A percentile compares a stretch with the other conserved stretches of the same genome.
phyloP scores from a whole-genome alignment of 2,329 filamentous ascomycete species.

The Aureobasidium mangrovei region DNA sequence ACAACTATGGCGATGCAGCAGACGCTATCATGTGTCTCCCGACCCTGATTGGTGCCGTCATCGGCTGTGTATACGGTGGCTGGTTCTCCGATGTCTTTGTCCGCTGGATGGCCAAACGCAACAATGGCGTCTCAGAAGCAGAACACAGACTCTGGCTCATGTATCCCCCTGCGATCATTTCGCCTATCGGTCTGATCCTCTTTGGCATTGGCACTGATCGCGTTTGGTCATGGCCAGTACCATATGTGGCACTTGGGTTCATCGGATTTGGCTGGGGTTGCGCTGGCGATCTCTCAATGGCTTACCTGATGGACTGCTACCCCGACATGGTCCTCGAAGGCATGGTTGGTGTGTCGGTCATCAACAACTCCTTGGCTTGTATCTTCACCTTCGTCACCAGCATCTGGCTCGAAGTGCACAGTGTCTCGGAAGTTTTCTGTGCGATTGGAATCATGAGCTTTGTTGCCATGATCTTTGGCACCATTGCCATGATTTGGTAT shows the following conservation, averaged over 20 bases:
- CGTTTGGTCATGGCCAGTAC: slow-evolving; percentile 45
- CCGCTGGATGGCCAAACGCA: slow-evolving; percentile 45
- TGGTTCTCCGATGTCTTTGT: slow-evolving; percentile 50
- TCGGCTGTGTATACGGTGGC: slow-evolving; percentile 50
- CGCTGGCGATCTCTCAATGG: slow-evolving; percentile 44
- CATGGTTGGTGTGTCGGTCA: slow-evolving; percentile 50
- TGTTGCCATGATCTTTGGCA: slow-evolving; percentile 39
- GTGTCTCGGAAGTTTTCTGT: slow-evolving; percentile 42
- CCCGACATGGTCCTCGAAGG: slow-evolving; percentile 50
- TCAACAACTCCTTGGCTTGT: slow-evolving; percentile 48
- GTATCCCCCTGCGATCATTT: slow-evolving; percentile 42
- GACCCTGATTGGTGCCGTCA: slow-evolving; percentile 45
- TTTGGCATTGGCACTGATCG: slow-evolving; percentile 46
- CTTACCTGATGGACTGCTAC: slow-evolving; percentile 48
- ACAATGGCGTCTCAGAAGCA: slow-evolving; percentile 47
- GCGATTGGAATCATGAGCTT: slow-evolving; percentile 45
- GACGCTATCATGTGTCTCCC: slow-evolving; percentile 52
- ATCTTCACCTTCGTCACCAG: slow-evolving; percentile 43
- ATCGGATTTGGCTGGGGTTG: slow-evolving; percentile 54
- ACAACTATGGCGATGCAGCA: slow-evolving; percentile 46
- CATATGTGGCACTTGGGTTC: slow-evolving; percentile 48
- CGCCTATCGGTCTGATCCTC: slow-evolving; percentile 44
- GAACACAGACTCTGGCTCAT: slow-evolving; percentile 47
- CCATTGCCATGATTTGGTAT: slow-evolving; percentile 47
- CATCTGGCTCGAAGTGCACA: slow-evolving; percentile 41